Conservation (phyloP, 306 rosid species). For the Datisca glomerata region DNA sequence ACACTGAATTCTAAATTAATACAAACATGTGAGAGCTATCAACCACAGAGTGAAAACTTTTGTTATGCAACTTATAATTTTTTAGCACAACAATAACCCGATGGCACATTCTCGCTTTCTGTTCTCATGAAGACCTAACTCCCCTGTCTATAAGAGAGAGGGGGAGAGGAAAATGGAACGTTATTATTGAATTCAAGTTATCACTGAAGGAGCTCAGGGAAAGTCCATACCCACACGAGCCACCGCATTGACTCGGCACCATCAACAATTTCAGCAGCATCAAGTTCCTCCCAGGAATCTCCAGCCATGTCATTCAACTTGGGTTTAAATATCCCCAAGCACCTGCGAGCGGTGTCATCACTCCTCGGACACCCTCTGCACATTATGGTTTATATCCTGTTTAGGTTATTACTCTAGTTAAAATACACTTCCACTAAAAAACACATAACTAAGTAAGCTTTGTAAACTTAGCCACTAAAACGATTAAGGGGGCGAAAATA, state of each 20-base stretch:
- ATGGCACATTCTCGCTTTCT: no score
- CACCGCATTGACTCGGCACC: constrained; percentile 71
- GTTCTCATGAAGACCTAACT: no score
- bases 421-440: constrained; percentile 18
- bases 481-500: no score
- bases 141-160: no score
- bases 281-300: constrained; percentile 94
- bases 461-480: no score
- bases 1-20: no score
- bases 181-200: background rate
- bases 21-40: no score
- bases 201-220: background rate
- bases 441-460: no score
- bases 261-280: constrained; percentile 43
- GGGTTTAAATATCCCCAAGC: constrained; percentile 74
- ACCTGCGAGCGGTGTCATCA: constrained; percentile 54
- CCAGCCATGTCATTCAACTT: constrained; percentile 52
- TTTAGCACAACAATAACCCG: no score
- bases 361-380: constrained; percentile 94
- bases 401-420: constrained; percentile 46
- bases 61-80: background rate
- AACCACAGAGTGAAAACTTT: no score
- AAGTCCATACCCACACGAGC: constrained; percentile 73
- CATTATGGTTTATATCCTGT: constrained; percentile 58
- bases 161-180: background rate